These are phyloP conservation scores for Xylaria sp. DNA, from an alignment of 495 filamentous ascomycete species.

Conservation along the genomic window DNA sequence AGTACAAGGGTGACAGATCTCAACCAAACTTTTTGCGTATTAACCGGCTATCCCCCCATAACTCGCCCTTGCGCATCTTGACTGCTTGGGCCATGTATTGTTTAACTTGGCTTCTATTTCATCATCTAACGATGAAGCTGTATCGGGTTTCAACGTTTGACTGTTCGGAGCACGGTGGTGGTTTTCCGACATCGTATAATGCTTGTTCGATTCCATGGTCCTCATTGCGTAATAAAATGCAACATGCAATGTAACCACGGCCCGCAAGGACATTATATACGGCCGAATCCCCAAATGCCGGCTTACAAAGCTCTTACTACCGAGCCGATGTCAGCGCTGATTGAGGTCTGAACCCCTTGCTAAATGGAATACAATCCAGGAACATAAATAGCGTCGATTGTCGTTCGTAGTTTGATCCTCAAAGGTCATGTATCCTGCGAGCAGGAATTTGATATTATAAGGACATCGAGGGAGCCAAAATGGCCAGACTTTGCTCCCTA, in stretches of 20 bases:
- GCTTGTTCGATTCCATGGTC: not conserved
- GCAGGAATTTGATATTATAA: not conserved
- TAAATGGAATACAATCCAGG: not conserved
- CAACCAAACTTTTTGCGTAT: not conserved
- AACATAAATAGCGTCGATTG: not conserved
- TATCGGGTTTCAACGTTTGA: not conserved
- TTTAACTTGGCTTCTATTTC: not conserved
- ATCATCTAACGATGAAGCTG: not conserved
- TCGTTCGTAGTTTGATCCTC: not conserved
- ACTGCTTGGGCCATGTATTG: not conserved
- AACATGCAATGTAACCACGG: constrained; percentile 10
- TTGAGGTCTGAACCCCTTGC: not conserved
- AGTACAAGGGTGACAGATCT: not conserved
- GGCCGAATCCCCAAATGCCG: constrained; percentile 12
- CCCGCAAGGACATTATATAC: not conserved
- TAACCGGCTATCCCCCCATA: not conserved
- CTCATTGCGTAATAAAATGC: not conserved
- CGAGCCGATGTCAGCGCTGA: not conserved
- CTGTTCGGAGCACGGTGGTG: too few relatives aligned
- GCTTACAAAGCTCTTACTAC: constrained; percentile 21
- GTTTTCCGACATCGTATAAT: not conserved
- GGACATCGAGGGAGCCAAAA: not conserved
- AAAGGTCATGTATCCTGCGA: too few relatives aligned
- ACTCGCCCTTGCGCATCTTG: not conserved
- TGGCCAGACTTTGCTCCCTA: not conserved